Percentiles rank a stretch among this genome's conserved stretches.
These are phyloP conservation scores for Trametes sanguinea DNA, from an alignment of 768 basidiomycete species.

Conservation along the genomic window DNA sequence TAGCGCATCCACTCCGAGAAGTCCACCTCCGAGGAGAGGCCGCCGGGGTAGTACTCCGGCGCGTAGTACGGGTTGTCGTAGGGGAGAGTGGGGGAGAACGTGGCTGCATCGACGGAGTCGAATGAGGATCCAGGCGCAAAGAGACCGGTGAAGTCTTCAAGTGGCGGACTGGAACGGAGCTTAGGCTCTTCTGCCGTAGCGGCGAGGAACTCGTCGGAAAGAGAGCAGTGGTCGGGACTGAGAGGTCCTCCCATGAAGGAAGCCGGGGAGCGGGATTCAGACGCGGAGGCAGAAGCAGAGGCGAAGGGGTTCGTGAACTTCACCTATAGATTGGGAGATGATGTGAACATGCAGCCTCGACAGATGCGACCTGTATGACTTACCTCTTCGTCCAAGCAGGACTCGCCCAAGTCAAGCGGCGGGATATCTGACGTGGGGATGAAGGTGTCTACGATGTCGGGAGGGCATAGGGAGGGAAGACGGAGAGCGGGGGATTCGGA, in stretches of 20 bases:
- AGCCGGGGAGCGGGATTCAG: not conserved
- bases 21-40: not conserved
- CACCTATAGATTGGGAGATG: not conserved
- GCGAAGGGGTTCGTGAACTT: constrained; percentile 8
- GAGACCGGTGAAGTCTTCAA: not conserved
- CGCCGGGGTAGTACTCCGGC: constrained; percentile 4
- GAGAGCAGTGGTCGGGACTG: not conserved
- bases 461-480: not conserved
- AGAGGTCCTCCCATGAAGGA: not conserved
- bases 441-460: constrained; percentile 1
- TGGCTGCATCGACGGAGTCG: not conserved
- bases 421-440: constrained; percentile 20
- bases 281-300: not conserved
- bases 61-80: not conserved
- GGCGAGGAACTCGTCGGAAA: constrained; percentile 15
- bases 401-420: constrained; percentile 11
- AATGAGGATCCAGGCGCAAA: not conserved
- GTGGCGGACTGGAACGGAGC: not conserved
- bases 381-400: constrained; percentile 5
- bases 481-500: not conserved
- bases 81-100: not conserved
- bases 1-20: constrained; percentile 21
- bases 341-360: not conserved
- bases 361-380: not conserved
- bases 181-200: not conserved